A percentile compares a stretch with the other conserved stretches of the same genome.
Evolutionary conservation across 306 rosid species (phyloP).

Genomic region (Potentilla sterilis): DNA sequence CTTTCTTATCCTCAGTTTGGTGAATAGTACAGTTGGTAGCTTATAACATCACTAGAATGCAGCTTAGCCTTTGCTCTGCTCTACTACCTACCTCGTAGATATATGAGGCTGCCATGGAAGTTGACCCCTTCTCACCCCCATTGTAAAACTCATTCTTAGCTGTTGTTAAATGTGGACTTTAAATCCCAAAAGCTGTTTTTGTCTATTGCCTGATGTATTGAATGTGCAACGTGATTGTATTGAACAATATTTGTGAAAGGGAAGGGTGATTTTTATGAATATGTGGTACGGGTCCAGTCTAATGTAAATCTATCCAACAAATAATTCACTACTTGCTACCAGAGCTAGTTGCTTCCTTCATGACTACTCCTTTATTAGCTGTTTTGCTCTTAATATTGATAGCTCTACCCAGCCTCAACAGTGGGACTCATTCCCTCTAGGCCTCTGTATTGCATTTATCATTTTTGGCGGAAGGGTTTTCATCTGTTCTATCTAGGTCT

Average conservation of each 20-base stretch:
- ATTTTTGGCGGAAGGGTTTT: not conserved
- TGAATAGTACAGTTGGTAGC: conserved; percentile 21
- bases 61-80: not conserved
- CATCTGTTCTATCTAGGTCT: not conserved
- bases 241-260: not conserved
- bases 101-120: conserved; percentile 18
- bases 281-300: not conserved
- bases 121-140: not conserved
- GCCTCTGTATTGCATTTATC: not conserved
- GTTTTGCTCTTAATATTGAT: not conserved
- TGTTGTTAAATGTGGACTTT: conserved; percentile 15
- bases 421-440: not conserved
- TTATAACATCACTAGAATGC: conserved; percentile 2
- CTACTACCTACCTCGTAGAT: conserved; percentile 5
- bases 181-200: conserved; percentile 31
- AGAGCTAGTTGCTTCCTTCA: not conserved
- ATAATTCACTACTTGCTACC: not conserved
- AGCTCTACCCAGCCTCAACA: conserved; percentile 1
- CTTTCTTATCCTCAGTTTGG: conserved; percentile 15
- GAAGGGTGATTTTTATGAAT: not conserved
- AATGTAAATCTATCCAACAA: not conserved
- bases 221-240: not conserved
- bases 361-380: not conserved
- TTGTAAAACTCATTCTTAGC: conserved; percentile 5
- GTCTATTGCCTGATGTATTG: conserved; percentile 13